Evolutionary conservation across 2,329 filamentous ascomycete species (phyloP).

Genomic region (Aschersonia sp.): DNA sequence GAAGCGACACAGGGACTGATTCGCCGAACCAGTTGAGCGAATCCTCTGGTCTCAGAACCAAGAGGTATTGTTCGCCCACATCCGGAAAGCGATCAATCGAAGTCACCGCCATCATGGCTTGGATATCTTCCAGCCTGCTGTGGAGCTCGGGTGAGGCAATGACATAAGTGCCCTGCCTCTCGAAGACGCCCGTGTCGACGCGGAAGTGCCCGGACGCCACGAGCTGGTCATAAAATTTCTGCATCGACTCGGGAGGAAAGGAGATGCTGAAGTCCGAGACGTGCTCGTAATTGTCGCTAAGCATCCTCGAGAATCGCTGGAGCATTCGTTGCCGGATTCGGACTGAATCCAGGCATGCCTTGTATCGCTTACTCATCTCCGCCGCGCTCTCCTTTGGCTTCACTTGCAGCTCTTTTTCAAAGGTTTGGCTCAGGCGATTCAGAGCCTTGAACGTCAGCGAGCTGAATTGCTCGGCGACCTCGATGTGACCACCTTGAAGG

Average conservation of each 20-base stretch:
- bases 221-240: conserved; percentile 68
- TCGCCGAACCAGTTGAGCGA: conserved; percentile 70
- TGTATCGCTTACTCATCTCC: conserved; percentile 96
- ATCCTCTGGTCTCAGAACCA: conserved; percentile 73
- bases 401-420: conserved; percentile 78
- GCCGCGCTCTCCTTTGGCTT: conserved; percentile 69
- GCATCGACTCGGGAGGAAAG: conserved; percentile 50
- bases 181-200: conserved; percentile 56
- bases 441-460: conserved; percentile 87
- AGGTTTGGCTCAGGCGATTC: conserved; percentile 74
- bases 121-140: conserved; percentile 66
- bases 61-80: conserved; percentile 62
- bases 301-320: conserved; percentile 82
- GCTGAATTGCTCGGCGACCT: conserved; percentile 95
- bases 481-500: conserved; percentile 85
- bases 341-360: conserved; percentile 87
- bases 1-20: conserved; percentile 54
- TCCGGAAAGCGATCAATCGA: conserved; percentile 44
- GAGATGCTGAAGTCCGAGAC: conserved; percentile 88
- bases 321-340: conserved; percentile 92
- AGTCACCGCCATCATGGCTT: conserved; percentile 66
- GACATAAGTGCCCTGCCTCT: conserved; percentile 65
- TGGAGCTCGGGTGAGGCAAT: conserved; percentile 72
- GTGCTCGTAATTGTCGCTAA: conserved; percentile 92
- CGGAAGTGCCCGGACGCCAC: conserved; percentile 77